phyloP scores from a whole-genome alignment of 1,284 basidiomycete genomes.

The Gymnopus androsaceus region DNA sequence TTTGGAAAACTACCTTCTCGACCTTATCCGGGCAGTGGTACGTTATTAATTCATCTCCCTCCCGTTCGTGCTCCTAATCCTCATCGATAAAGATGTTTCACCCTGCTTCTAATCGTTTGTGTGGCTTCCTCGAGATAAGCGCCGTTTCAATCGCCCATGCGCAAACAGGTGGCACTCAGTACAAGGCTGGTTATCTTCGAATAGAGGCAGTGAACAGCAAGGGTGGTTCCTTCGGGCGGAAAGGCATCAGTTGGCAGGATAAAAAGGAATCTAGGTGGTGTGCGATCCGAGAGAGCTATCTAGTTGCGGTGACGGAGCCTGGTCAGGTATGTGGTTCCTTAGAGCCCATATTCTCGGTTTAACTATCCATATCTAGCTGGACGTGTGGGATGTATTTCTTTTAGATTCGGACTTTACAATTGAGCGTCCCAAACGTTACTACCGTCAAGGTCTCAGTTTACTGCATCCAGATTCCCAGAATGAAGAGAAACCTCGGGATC shows the following conservation, averaged over 20 bases:
- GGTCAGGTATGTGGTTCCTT: constrained; percentile 64
- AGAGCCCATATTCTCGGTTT: constrained; percentile 3
- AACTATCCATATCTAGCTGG: constrained; percentile 46
- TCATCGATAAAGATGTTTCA: constrained; percentile 84
- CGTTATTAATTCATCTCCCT: constrained; percentile 32
- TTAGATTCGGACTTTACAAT: constrained; percentile 91
- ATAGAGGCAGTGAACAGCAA: constrained; percentile 53
- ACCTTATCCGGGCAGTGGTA: constrained; percentile 88
- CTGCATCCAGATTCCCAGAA: constrained; percentile 42
- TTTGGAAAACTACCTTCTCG: constrained; percentile 88
- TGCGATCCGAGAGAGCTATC: constrained; percentile 90
- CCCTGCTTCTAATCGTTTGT: constrained; percentile 88
- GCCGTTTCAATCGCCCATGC: constrained; percentile 86
- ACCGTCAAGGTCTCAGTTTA: constrained; percentile 74
- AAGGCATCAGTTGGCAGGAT: constrained; percentile 65
- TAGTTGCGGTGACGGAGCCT: constrained; percentile 86
- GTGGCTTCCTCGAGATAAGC: constrained; percentile 94
- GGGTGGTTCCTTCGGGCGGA: constrained; percentile 61
- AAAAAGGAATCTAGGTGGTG: constrained; percentile 87
- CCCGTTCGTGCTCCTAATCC: constrained; percentile 11
- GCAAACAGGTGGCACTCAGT: constrained; percentile 79
- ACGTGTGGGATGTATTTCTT: constrained; percentile 92
- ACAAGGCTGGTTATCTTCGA: constrained; percentile 87
- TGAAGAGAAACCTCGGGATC: constrained; percentile 25
- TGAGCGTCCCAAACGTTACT: constrained; percentile 75